A percentile compares a stretch with the other conserved stretches of the same genome.
Conservation (phyloP, 1,139 yeast genomes). For the Scheffersomyces parashehatae region DNA sequence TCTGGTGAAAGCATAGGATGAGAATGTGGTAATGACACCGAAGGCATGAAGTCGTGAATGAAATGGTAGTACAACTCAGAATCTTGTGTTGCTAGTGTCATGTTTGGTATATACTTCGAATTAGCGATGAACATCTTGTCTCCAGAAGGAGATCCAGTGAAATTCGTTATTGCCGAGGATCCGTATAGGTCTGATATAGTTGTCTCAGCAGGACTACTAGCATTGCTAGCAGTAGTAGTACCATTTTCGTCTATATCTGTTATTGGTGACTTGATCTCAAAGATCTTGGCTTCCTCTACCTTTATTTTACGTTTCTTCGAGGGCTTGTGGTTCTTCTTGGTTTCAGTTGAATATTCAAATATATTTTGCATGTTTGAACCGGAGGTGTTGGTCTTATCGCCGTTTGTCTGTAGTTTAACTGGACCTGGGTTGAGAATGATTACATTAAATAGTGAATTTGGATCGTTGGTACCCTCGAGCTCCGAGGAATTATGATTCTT, state of each 20-base stretch:
- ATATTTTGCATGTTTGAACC: too few relatives aligned
- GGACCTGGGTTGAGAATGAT: conserved; percentile 6
- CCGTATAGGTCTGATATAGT: too few relatives aligned
- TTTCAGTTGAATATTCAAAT: background rate
- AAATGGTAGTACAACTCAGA: conserved; percentile 28
- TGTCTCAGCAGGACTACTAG: too few relatives aligned
- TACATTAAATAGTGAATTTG: conserved; percentile 12
- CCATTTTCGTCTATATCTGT: too few relatives aligned
- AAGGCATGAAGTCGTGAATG: conserved; percentile 32
- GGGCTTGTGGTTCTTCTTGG: conserved; percentile 1
- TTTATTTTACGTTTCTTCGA: background rate
- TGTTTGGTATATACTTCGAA: conserved; percentile 10
- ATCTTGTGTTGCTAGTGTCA: conserved; percentile 9
- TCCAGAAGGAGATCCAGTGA: too few relatives aligned
- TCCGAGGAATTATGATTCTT: conserved; percentile 1
- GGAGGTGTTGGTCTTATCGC: background rate
- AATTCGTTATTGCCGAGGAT: too few relatives aligned
- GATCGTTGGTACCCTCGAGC: conserved; percentile 3
- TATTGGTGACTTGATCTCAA: background rate
- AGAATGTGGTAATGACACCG: conserved; percentile 42
- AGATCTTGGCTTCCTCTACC: background rate
- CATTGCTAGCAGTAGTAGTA: too few relatives aligned
- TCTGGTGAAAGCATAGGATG: conserved; percentile 42
- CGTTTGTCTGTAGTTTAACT: conserved; percentile 3
- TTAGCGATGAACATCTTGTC: background rate